Conservation (phyloP, 306 rosid genomes). For the Arachis stenosperma region DNA sequence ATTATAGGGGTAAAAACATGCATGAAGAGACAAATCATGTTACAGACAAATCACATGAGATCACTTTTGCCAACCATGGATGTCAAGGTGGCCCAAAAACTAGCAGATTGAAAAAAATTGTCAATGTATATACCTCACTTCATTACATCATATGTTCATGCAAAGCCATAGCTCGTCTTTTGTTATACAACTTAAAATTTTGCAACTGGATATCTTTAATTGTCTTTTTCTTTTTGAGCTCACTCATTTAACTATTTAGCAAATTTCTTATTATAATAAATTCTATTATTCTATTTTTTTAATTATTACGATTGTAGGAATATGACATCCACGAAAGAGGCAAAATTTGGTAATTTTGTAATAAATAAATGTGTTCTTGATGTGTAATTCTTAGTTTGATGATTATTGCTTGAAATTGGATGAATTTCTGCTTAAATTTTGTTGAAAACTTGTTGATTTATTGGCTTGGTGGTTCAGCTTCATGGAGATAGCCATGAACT, state of each 20-base stretch:
- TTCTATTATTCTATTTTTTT: slow-evolving; percentile 2
- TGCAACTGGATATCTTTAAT: background rate
- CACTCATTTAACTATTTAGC: background rate
- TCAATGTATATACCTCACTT: slow-evolving; percentile 54
- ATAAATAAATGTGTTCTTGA: no score
- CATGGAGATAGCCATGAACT: no score
- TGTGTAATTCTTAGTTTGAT: no score
- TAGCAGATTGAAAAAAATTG: slow-evolving; percentile 68
- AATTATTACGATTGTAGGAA: slow-evolving; percentile 49
- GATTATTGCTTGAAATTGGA: no score
- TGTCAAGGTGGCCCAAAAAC: slow-evolving; percentile 76
- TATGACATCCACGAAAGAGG: no score
- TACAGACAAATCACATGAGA: slow-evolving; percentile 76
- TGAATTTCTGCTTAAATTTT: no score
- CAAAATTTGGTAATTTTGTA: no score
- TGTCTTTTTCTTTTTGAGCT: background rate
- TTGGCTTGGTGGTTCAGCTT: no score
- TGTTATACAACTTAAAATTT: slow-evolving; percentile 21
- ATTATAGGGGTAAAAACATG: slow-evolving; percentile 33
- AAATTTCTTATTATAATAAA: background rate
- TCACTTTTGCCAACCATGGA: slow-evolving; percentile 80
- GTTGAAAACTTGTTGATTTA: no score
- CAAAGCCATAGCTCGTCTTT: slow-evolving; percentile 26
- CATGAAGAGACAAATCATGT: slow-evolving; percentile 56
- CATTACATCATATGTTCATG: slow-evolving; percentile 25